These are phyloP conservation scores for Drosera spatulata DNA, from an alignment of 179 eudicot species.

Conservation along the genomic window DNA sequence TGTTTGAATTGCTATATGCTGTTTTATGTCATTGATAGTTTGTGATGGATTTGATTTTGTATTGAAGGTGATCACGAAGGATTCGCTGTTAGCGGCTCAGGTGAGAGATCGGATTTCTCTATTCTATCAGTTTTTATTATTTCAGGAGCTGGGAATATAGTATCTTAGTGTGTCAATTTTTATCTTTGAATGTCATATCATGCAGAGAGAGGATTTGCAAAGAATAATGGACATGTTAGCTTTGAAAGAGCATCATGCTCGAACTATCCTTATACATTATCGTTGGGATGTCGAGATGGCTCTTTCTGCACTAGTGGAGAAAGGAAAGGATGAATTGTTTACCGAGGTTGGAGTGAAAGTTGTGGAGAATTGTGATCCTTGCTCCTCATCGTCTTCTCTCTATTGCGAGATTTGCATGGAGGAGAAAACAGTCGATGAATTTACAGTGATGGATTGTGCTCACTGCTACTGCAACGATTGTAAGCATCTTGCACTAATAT, in stretches of 20 bases:
- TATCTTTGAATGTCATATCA: not conserved
- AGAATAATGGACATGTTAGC: constrained; percentile 52
- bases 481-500: constrained; percentile 15
- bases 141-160: not conserved
- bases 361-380: constrained; percentile 7
- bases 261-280: constrained; percentile 51
- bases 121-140: not conserved
- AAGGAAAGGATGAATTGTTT: constrained; percentile 31
- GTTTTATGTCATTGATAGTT: not conserved
- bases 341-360: constrained; percentile 39
- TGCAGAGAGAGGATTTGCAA: constrained; percentile 49
- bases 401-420: constrained; percentile 44
- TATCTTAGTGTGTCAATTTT: not conserved
- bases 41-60: not conserved
- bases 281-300: constrained; percentile 52
- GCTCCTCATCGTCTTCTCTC: constrained; percentile 8
- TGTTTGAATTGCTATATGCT: too few relatives aligned
- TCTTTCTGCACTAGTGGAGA: constrained; percentile 31
- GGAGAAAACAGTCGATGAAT: constrained; percentile 23
- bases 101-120: constrained; percentile 12
- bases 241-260: constrained; percentile 42
- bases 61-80: constrained; percentile 59
- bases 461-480: constrained; percentile 57
- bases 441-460: constrained; percentile 53
- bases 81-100: constrained; percentile 61